Conservation (phyloP, 345 rosid genomes). For the Clausena lansium region DNA sequence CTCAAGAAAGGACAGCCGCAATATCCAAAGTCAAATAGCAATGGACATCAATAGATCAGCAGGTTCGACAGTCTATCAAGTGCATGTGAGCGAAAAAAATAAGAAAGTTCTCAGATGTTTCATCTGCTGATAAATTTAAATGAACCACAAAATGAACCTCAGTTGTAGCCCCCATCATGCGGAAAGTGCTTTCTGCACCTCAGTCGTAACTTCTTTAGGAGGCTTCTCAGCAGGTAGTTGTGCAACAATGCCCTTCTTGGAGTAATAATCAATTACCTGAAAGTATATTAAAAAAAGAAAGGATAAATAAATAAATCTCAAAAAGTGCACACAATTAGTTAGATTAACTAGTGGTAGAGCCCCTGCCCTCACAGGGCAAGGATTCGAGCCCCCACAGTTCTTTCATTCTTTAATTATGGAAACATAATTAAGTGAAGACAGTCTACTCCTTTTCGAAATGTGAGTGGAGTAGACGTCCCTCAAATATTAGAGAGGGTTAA, state of each 20-base stretch:
- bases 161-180: slow-evolving; percentile 1
- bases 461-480: too few relatives aligned
- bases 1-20: slow-evolving; percentile 2
- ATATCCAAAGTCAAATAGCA: not conserved
- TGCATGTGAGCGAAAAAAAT: slow-evolving; percentile 2
- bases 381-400: too few relatives aligned
- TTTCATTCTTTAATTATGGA: too few relatives aligned
- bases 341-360: not conserved
- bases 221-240: slow-evolving; percentile 83
- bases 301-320: not conserved
- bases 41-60: not conserved
- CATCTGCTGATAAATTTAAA: slow-evolving; percentile 5
- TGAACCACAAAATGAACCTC: not conserved
- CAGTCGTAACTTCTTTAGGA: slow-evolving; percentile 66
- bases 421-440: too few relatives aligned
- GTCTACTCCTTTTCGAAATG: too few relatives aligned
- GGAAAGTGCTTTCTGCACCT: slow-evolving; percentile 73
- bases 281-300: slow-evolving; percentile 5
- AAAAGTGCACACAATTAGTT: not conserved
- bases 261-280: slow-evolving; percentile 82
- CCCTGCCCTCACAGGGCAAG: too few relatives aligned
- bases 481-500: too few relatives aligned
- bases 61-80: slow-evolving; percentile 2
- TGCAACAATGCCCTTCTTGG: slow-evolving; percentile 62
- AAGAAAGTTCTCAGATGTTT: not conserved